Conservation (phyloP, 257 asterid species). For the Echites panduratus region DNA sequence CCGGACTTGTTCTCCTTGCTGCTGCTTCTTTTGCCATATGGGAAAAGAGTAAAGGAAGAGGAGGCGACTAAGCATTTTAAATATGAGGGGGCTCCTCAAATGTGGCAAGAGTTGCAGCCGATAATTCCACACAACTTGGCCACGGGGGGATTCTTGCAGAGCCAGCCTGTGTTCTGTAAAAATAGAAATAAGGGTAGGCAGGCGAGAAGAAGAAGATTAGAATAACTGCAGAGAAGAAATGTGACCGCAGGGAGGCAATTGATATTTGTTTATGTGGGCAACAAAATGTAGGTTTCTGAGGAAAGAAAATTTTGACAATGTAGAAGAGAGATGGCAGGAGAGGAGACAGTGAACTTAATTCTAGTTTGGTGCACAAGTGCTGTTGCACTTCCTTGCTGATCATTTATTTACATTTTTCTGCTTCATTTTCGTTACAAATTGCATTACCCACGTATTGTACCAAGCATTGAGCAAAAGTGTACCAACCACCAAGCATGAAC, state of each 20-base stretch:
- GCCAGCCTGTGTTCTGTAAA: slow-evolving; percentile 33
- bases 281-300: slow-evolving; percentile 21
- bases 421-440: background rate
- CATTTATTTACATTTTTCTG: background rate
- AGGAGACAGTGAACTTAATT: slow-evolving; percentile 13
- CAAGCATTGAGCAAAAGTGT: background rate
- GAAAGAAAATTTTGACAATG: slow-evolving; percentile 31
- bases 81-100: background rate
- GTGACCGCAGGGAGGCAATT: slow-evolving; percentile 5
- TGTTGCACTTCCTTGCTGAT: too few relatives aligned
- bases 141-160: slow-evolving; percentile 24
- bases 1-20: background rate
- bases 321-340: slow-evolving; percentile 25
- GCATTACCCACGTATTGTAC: background rate
- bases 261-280: slow-evolving; percentile 29
- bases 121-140: background rate
- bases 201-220: slow-evolving; percentile 12
- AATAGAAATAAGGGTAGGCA: slow-evolving; percentile 33
- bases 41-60: background rate
- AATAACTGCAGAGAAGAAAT: slow-evolving; percentile 21
- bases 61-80: background rate
- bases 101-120: slow-evolving; percentile 1
- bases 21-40: background rate
- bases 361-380: background rate
- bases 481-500: background rate